Conservation (phyloP, 129 eudicot genomes). For the Silybum marianum region DNA sequence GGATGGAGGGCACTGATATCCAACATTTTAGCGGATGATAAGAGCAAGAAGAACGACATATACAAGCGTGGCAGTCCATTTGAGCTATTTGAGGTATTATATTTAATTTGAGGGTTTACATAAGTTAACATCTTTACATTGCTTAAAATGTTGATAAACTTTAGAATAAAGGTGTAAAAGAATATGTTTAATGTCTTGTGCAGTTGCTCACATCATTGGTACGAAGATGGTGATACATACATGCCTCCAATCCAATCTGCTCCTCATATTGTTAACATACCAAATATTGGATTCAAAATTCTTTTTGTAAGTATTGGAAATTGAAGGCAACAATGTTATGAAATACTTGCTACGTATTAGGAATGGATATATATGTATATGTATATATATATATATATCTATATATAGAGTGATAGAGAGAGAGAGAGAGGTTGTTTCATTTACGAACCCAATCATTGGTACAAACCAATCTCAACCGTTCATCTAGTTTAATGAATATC, state of each 20-base stretch:
- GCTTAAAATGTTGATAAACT: neutral
- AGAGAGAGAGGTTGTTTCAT: too few species aligned
- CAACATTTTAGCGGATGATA: constrained; percentile 49
- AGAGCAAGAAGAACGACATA: constrained; percentile 63
- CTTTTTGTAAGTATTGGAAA: constrained; percentile 30
- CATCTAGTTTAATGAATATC: too few species aligned
- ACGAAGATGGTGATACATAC: constrained; percentile 80
- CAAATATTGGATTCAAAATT: neutral
- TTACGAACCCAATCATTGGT: too few species aligned
- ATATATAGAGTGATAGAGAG: too few species aligned
- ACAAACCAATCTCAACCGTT: too few species aligned
- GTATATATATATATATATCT: too few species aligned
- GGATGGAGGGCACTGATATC: constrained; percentile 85
- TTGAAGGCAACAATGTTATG: constrained; percentile 17
- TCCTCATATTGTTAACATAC: neutral
- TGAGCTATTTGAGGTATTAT: constrained; percentile 77
- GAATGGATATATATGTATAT: neutral
- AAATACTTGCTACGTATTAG: neutral
- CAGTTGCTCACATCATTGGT: constrained; percentile 91
- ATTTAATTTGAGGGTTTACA: neutral
- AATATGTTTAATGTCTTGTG: constrained; percentile 18
- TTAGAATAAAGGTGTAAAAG: neutral
- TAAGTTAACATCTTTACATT: too few species aligned
- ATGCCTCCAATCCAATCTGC: neutral
- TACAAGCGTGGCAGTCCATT: constrained; percentile 93